Conservation (phyloP, 2,329 filamentous ascomycete genomes). For the Alternaria sp. region DNA sequence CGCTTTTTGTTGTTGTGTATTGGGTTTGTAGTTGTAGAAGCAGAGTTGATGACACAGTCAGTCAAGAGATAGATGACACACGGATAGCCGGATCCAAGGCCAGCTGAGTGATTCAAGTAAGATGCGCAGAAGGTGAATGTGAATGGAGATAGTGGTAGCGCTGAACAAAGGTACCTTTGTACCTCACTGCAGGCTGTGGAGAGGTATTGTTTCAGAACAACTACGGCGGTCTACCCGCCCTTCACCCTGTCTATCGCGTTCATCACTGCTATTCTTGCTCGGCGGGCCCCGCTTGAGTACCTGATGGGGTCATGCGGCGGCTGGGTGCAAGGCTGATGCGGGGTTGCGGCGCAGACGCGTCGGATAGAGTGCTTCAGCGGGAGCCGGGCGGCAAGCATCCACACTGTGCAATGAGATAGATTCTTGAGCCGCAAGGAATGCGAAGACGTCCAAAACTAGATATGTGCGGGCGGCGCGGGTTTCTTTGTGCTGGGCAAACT, state of each 20-base stretch:
- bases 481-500: background rate
- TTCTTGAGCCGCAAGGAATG: constrained; percentile 5
- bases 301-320: constrained; percentile 5
- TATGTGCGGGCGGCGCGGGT: background rate
- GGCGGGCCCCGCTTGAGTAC: constrained; percentile 2
- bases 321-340: constrained; percentile 12
- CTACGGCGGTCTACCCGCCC: constrained; percentile 2
- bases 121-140: background rate
- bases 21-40: background rate
- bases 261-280: constrained; percentile 13
- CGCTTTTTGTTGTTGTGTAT: background rate
- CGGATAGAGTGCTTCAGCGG: constrained; percentile 13
- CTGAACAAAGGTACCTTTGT: constrained; percentile 1
- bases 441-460: background rate
- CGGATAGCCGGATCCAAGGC: constrained; percentile 3
- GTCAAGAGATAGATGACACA: background rate
- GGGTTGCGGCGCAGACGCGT: constrained; percentile 20
- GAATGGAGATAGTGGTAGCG: background rate
- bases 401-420: constrained; percentile 5
- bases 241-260: constrained; percentile 3
- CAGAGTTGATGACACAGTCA: constrained; percentile 3
- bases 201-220: background rate
- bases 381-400: constrained; percentile 10
- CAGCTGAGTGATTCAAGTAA: background rate
- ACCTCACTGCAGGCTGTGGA: background rate